Conservation (phyloP, 192 early-diverging fungal genomes). For the Backusella luteola region DNA sequence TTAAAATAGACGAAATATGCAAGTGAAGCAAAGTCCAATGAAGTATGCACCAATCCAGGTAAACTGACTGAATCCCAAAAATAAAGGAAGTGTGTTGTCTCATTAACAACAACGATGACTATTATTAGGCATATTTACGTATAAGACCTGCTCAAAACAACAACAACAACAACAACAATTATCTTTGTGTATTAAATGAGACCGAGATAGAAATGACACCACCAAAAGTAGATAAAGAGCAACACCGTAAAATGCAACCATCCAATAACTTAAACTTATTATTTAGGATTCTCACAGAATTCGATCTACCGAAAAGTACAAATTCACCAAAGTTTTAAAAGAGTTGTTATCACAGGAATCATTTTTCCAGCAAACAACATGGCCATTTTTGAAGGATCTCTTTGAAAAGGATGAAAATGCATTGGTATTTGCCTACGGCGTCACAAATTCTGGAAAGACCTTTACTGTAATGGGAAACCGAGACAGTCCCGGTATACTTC, state of each 20-base stretch:
- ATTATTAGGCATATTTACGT: conserved; percentile 29
- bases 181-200: conserved; percentile 36
- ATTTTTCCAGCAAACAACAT: conserved; percentile 56
- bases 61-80: not conserved
- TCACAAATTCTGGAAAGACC: conserved; percentile 73
- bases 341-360: conserved; percentile 40
- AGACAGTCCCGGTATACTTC: conserved; percentile 51
- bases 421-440: conserved; percentile 71
- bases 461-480: conserved; percentile 59
- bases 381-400: conserved; percentile 56
- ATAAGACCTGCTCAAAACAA: conserved; percentile 25
- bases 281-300: conserved; percentile 31
- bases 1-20: not conserved
- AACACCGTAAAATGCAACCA: not conserved
- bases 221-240: conserved; percentile 29
- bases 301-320: conserved; percentile 39
- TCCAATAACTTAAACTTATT: not conserved
- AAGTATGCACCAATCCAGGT: conserved; percentile 5
- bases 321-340: conserved; percentile 60
- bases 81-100: not conserved
- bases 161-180: conserved; percentile 12
- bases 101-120: not conserved
- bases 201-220: conserved; percentile 43
- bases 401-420: conserved; percentile 55
- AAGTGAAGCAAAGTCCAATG: not conserved